These are phyloP conservation scores for Cerioporus squamosus DNA, from an alignment of 1,284 basidiomycete species.

Conservation along the genomic window DNA sequence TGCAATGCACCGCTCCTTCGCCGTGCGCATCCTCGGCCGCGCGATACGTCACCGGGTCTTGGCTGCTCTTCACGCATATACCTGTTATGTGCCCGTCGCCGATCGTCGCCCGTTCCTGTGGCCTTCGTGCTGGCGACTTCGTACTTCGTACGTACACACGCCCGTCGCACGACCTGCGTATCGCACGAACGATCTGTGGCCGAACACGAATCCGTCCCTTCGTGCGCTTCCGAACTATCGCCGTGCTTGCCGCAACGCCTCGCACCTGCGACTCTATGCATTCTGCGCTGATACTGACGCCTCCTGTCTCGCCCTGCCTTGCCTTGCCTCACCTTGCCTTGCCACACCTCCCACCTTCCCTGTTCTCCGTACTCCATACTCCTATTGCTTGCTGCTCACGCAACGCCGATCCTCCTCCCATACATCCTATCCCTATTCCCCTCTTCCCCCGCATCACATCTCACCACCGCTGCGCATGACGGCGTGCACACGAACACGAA, in stretches of 20 bases:
- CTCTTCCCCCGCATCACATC: neutral
- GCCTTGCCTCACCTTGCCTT: neutral
- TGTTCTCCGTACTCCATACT: neutral
- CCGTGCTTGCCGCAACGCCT: constrained; percentile 4
- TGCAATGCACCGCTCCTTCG: too few relatives aligned
- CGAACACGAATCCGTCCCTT: neutral
- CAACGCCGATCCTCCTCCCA: too few relatives aligned
- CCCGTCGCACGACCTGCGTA: constrained; percentile 1
- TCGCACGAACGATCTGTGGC: constrained; percentile 11
- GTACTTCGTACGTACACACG: constrained; percentile 9
- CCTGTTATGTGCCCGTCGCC: neutral
- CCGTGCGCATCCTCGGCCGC: constrained; percentile 10
- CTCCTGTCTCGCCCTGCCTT: neutral
- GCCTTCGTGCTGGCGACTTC: too few relatives aligned
- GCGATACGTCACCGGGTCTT: constrained; percentile 20
- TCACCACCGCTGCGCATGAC: too few relatives aligned
- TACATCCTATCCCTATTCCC: neutral
- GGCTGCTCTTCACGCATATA: neutral
- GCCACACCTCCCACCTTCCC: neutral
- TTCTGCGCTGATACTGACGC: neutral
- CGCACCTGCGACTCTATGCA: neutral
- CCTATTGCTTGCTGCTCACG: neutral
- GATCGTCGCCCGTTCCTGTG: constrained; percentile 21
- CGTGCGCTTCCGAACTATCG: constrained; percentile 17
- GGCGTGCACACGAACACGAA: neutral